Percentiles rank a stretch among this genome's conserved stretches.
Evolutionary conservation across 805 yeast species (phyloP).

Genomic region (Candida verbasci): DNA sequence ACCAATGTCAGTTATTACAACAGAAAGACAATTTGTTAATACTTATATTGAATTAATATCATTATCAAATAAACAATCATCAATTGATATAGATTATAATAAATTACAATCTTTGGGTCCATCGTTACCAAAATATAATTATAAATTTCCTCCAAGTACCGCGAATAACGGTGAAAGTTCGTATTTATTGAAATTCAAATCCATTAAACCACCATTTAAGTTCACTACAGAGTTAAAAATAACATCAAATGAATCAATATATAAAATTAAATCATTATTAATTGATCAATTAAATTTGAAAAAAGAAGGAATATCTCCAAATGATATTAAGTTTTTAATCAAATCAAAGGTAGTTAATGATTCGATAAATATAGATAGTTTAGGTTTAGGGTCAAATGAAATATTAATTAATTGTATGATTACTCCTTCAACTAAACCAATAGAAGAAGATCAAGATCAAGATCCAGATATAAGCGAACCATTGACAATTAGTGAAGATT

Average conservation of each 20-base stretch:
- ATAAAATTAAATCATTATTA: slow-evolving; percentile 35
- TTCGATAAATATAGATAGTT: slow-evolving; percentile 26
- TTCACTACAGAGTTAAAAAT: slow-evolving; percentile 37
- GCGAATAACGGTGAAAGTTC: slow-evolving; percentile 5
- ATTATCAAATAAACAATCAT: slow-evolving; percentile 35
- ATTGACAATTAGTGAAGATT: slow-evolving; percentile 11
- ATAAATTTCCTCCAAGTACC: slow-evolving; percentile 20
- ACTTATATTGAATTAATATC: slow-evolving; percentile 47
- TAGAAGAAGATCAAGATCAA: slow-evolving; percentile 1
- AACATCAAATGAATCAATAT: slow-evolving; percentile 25
- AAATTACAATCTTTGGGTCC: slow-evolving; percentile 38
- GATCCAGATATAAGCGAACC: slow-evolving; percentile 7
- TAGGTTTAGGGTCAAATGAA: slow-evolving; percentile 12
- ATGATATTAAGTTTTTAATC: slow-evolving; percentile 47
- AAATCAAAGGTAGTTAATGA: slow-evolving; percentile 64
- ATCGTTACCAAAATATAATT: slow-evolving; percentile 44
- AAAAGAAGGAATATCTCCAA: slow-evolving; percentile 25
- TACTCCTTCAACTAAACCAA: slow-evolving; percentile 10
- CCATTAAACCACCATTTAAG: slow-evolving; percentile 66
- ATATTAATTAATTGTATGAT: slow-evolving; percentile 44
- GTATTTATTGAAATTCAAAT: slow-evolving; percentile 45
- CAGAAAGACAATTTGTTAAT: slow-evolving; percentile 43
- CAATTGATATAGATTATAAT: slow-evolving; percentile 23
- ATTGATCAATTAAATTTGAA: slow-evolving; percentile 24
- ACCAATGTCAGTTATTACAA: slow-evolving; percentile 6